Percentiles rank a stretch among this genome's conserved stretches.
phyloP scores from a whole-genome alignment of 805 yeast genomes.

The Isabelozyma rhagii region DNA sequence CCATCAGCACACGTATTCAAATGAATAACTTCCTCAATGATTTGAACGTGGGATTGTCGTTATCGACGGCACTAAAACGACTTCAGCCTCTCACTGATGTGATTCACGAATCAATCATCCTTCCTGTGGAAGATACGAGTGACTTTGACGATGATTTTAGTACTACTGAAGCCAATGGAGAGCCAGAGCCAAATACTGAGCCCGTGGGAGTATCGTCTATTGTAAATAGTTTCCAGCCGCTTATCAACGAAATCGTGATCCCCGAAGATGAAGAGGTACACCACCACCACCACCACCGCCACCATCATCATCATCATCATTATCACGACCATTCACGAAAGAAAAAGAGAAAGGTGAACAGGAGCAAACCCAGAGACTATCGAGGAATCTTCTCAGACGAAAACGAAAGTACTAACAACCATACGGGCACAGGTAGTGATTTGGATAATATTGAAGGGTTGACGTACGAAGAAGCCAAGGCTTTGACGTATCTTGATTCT shows the following conservation, averaged over 20 bases:
- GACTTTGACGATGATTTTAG: conserved; percentile 21
- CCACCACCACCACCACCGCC: conserved; percentile 5
- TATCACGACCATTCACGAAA: conserved; percentile 3
- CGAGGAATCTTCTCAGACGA: conserved; percentile 16
- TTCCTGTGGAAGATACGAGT: conserved; percentile 47
- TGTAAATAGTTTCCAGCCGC: conserved; percentile 44
- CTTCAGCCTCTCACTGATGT: conserved; percentile 46
- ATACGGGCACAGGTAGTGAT: conserved; percentile 16
- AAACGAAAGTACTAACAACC: conserved; percentile 6
- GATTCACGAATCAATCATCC: conserved; percentile 44
- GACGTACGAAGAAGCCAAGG: conserved; percentile 29
- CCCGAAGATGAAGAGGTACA: conserved; percentile 34
- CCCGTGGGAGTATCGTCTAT: conserved; percentile 55
- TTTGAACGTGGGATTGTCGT: conserved; percentile 44
- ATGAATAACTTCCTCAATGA: conserved; percentile 40
- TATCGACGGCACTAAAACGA: conserved; percentile 50
- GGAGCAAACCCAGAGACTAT: conserved; percentile 3
- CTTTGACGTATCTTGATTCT: conserved; percentile 33
- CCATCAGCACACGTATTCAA: conserved; percentile 39
- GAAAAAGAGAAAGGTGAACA: background rate
- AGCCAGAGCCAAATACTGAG: conserved; percentile 21
- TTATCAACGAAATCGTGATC: conserved; percentile 49
- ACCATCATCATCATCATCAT: conserved; percentile 2
- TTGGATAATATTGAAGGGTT: conserved; percentile 34
- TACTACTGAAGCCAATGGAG: conserved; percentile 13